Conservation (phyloP, 768 basidiomycete species). For the Royoungia palumana region DNA sequence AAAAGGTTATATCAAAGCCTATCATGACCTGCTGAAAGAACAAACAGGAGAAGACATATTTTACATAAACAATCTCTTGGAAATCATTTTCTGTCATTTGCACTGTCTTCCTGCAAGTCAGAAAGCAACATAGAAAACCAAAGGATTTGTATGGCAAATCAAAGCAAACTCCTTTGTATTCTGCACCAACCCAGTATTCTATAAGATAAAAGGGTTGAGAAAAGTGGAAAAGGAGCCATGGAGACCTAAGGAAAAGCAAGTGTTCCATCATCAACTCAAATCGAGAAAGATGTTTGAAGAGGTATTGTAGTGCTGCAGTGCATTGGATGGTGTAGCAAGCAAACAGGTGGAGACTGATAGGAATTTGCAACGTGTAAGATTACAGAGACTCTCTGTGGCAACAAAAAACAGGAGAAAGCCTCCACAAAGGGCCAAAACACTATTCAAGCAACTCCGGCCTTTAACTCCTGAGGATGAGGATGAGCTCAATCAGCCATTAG, state of each 20-base stretch:
- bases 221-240: not conserved
- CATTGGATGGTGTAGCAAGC: not conserved
- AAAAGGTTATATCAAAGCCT: slow-evolving; percentile 1
- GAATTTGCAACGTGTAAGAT: not conserved
- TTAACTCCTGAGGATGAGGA: too few species aligned
- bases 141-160: slow-evolving; percentile 5
- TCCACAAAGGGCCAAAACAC: not conserved
- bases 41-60: not conserved
- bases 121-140: slow-evolving; percentile 2
- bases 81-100: not conserved
- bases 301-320: not conserved
- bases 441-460: too few species aligned
- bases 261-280: not conserved
- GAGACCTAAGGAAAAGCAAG: not conserved
- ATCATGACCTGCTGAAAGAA: not conserved
- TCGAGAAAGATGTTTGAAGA: slow-evolving; percentile 1
- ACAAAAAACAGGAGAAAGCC: slow-evolving; percentile 1
- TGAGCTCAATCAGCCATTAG: too few species aligned
- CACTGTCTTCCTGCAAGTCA: slow-evolving; percentile 10
- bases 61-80: not conserved
- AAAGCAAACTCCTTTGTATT: not conserved
- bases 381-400: not conserved
- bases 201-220: not conserved
- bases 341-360: not conserved
- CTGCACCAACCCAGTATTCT: slow-evolving; percentile 1